A percentile compares a stretch with the other conserved stretches of the same genome.
Evolutionary conservation across 1,284 basidiomycete genomes (phyloP).

Genomic region (Ustilago loliicola): DNA sequence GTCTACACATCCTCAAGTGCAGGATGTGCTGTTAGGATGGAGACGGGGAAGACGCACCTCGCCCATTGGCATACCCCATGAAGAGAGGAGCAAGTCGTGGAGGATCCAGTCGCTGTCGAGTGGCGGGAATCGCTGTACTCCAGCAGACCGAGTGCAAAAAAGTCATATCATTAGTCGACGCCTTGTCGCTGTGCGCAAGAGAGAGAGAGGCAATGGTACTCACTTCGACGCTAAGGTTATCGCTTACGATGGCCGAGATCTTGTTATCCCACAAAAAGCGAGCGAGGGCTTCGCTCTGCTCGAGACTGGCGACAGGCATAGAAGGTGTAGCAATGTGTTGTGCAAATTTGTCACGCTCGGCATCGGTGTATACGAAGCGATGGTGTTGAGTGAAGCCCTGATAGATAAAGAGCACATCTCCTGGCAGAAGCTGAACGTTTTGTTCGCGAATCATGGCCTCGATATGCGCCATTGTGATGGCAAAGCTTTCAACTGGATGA

Average conservation of each 20-base stretch:
- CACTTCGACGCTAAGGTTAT: conserved; percentile 2
- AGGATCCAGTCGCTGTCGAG: conserved; percentile 3
- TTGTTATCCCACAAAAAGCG: conserved; percentile 6
- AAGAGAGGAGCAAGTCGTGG: conserved; percentile 6
- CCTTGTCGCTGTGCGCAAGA: background rate
- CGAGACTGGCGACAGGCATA: conserved; percentile 1
- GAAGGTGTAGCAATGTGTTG: background rate
- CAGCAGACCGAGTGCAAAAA: background rate
- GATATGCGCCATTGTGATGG: background rate
- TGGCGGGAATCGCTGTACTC: background rate
- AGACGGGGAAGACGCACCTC: background rate
- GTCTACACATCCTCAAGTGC: background rate
- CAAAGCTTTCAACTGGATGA: conserved; percentile 2
- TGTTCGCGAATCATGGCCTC: background rate
- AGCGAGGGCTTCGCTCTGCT: conserved; percentile 2
- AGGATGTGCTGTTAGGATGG: too few relatives aligned
- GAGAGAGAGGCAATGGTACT: background rate
- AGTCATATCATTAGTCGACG: background rate
- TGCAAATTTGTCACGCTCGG: background rate
- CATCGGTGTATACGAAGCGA: background rate
- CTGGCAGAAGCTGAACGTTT: background rate
- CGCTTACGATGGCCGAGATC: conserved; percentile 4
- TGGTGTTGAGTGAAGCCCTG: background rate
- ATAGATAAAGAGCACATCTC: conserved; percentile 8
- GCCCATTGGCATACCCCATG: conserved; percentile 4